phyloP scores from a whole-genome alignment of 495 filamentous ascomycete genomes.

The Lophium mytilinum region DNA sequence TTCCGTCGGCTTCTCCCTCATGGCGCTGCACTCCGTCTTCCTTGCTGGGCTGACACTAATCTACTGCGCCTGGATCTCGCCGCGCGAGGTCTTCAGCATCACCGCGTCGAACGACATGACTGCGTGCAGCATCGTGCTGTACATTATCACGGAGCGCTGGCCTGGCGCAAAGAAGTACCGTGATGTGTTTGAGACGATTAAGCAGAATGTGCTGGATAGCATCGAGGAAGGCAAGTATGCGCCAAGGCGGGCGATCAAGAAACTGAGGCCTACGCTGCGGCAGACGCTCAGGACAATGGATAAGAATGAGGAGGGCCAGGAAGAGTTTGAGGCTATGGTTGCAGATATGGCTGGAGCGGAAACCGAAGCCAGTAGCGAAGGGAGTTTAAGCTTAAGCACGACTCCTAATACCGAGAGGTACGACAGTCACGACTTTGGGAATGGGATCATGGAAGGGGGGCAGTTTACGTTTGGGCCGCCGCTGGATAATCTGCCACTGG shows the following conservation, averaged over 20 bases:
- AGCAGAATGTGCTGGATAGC: slow-evolving; percentile 7
- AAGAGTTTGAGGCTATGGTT: background rate
- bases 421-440: too few species aligned
- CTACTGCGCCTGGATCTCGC: slow-evolving; percentile 22
- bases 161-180: slow-evolving; percentile 20
- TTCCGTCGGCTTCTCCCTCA: slow-evolving; percentile 18
- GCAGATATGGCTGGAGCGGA: slow-evolving; percentile 2
- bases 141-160: slow-evolving; percentile 24
- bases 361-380: background rate
- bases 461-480: too few species aligned
- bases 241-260: background rate
- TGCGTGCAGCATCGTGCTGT: slow-evolving; percentile 21
- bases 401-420: too few species aligned
- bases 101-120: slow-evolving; percentile 16
- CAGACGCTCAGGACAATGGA: background rate
- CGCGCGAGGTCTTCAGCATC: slow-evolving; percentile 9
- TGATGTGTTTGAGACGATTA: slow-evolving; percentile 18
- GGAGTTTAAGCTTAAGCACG: too few species aligned
- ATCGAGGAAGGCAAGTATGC: slow-evolving; percentile 2
- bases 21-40: slow-evolving; percentile 22
- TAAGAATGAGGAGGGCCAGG: background rate
- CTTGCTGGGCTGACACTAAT: slow-evolving; percentile 21
- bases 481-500: too few species aligned
- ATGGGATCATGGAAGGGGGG: too few species aligned
- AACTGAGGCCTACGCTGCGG: background rate